A percentile compares a stretch with the other conserved stretches of the same genome.
These are phyloP conservation scores for Puccinia horiana DNA, from an alignment of 1,284 basidiomycete species.

Conservation along the genomic window DNA sequence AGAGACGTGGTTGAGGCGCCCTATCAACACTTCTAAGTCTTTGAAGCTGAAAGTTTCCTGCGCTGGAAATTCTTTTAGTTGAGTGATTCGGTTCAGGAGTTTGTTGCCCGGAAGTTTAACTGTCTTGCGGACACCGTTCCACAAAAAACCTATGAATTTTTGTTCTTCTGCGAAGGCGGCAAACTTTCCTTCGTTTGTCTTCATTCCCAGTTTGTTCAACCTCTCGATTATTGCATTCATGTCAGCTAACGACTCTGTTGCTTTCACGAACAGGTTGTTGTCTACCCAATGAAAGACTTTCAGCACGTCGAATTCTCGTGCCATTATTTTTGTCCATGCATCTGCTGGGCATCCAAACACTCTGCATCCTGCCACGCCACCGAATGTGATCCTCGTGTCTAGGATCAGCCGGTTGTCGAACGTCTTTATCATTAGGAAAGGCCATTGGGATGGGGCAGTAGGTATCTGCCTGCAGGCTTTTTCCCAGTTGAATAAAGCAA, in stretches of 20 bases:
- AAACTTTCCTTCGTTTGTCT: too few relatives aligned
- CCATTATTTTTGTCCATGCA: constrained; percentile 13
- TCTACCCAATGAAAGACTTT: not conserved
- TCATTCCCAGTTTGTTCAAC: too few relatives aligned
- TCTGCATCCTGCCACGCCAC: too few relatives aligned
- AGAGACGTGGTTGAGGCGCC: too few relatives aligned
- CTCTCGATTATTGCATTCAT: not conserved
- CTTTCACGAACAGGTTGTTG: not conserved
- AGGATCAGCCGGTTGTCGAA: not conserved
- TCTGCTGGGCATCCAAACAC: not conserved
- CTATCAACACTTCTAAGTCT: not conserved
- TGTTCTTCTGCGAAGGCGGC: too few relatives aligned
- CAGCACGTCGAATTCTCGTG: not conserved
- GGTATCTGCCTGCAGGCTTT: too few relatives aligned
- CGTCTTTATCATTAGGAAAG: not conserved
- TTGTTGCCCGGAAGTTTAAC: not conserved
- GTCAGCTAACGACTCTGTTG: too few relatives aligned
- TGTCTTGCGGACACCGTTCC: not conserved
- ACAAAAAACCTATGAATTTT: too few relatives aligned
- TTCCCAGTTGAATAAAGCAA: too few relatives aligned
- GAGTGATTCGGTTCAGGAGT: not conserved
- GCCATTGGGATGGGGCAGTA: not conserved
- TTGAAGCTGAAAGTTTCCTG: not conserved
- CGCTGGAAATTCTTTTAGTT: not conserved
- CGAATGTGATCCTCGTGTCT: too few relatives aligned